Base-by-base conservation (phyloP, 2,329 filamentous ascomycete species). In the Arthrinium phaeospermum region DNA sequence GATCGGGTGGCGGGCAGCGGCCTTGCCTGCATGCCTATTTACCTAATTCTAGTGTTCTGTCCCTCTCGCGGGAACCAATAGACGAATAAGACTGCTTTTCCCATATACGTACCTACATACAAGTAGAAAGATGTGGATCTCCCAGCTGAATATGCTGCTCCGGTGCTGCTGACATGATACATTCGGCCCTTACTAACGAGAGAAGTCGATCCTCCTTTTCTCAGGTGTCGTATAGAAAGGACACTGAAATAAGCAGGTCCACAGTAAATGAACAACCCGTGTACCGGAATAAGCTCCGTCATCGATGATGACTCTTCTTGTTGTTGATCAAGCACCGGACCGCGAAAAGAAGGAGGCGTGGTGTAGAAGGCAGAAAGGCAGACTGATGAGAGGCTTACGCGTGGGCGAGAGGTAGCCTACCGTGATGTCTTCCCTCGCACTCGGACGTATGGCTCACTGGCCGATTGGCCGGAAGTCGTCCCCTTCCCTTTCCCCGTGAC, bases 171-270 rank as follows among this genome's bases (percentile, higher is more conserved):
- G 57, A 64, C 57, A 64, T 64, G 22, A 41, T 64, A 64, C 53
- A 22, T 64, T 13, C 34, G 34, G 57, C 34, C 27, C 19, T 64
- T 64, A n/a, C 41, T 41, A 22, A 24, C 22, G 22, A 14, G 34
- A n/a, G 19, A 64, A 64, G 57, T n/a, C 57, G 57, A 37, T 64
- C 57, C 57, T 64, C 57, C 57, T n/a, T 41, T 64, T 37, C 53
- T 61, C 30, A 61, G 53, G 53, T 19, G 30, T 34, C 53, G 53
- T 37, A 61, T 22, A 37, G 30, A 6, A 30, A 12, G 30, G 8
- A 22, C 22, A 30, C 10, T 34, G 53, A 19, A 61, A 37, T 61
- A 61, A 37, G 53, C 53, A 61, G 30, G 37, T 61, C 53, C 53
- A 61, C 53, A 34, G 19, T 37, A 30, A 61, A 22, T 61, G 16